These are phyloP conservation scores for Baudoinia panamericana DNA, from an alignment of 495 filamentous ascomycete species.

Conservation along the genomic window DNA sequence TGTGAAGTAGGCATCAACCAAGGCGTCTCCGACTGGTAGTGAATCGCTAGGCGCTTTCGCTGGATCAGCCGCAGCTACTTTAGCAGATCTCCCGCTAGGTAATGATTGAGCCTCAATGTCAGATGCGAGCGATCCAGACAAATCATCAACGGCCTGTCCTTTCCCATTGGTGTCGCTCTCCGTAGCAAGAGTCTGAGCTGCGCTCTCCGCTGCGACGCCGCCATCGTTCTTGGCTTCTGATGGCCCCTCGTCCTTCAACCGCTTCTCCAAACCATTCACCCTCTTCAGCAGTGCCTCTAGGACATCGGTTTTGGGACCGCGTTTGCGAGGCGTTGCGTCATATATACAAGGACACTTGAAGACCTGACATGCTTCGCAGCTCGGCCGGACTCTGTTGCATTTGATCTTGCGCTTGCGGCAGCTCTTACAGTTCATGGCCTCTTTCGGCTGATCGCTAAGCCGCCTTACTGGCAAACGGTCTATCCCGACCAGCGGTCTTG, in stretches of 20 bases:
- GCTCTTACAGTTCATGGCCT: conserved; percentile 90
- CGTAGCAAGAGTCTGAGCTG: background rate
- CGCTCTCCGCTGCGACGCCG: conserved; percentile 4
- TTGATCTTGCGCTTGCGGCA: conserved; percentile 92
- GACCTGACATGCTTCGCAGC: conserved; percentile 77
- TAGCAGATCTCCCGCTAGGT: too few species aligned
- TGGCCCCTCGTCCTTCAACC: conserved; percentile 52
- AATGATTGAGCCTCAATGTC: too few species aligned
- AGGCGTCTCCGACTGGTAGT: conserved; percentile 35
- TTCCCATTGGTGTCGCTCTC: background rate
- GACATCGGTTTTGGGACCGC: conserved; percentile 79
- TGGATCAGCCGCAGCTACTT: too few species aligned
- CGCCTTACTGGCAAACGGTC: conserved; percentile 65
- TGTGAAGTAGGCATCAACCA: conserved; percentile 64
- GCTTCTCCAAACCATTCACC: conserved; percentile 70
- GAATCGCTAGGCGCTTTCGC: conserved; percentile 2
- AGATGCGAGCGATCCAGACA: too few species aligned
- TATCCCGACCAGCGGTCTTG: conserved; percentile 71
- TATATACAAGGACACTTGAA: conserved; percentile 84
- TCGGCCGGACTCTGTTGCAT: conserved; percentile 70
- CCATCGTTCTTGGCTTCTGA: conserved; percentile 17
- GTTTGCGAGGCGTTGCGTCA: conserved; percentile 77
- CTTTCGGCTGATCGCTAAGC: conserved; percentile 57
- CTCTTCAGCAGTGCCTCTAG: conserved; percentile 71
- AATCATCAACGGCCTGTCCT: too few species aligned